A percentile compares a stretch with the other conserved stretches of the same genome.
Evolutionary conservation across 2,329 filamentous ascomycete genomes (phyloP).

Genomic region (Coniosporium tulheliwenetii): DNA sequence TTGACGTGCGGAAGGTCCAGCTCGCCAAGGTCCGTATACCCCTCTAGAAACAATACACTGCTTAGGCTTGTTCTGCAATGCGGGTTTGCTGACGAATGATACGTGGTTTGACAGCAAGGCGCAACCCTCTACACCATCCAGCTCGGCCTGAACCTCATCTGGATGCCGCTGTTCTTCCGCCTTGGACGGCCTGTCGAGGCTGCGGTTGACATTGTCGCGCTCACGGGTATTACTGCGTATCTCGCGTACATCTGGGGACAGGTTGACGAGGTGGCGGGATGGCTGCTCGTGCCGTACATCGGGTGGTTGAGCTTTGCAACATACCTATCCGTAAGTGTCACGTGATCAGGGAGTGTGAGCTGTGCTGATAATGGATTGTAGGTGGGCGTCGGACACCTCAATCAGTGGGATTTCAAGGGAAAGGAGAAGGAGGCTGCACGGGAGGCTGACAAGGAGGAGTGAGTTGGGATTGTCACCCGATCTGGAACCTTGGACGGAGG

Average conservation of each 20-base stretch:
- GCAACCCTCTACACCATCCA: constrained; percentile 76
- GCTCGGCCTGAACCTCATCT: constrained; percentile 68
- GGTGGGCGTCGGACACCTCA: constrained; percentile 22
- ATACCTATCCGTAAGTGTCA: constrained; percentile 50
- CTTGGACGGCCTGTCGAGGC: constrained; percentile 57
- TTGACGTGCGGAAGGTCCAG: constrained; percentile 36
- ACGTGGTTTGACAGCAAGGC: constrained; percentile 31
- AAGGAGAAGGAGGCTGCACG: constrained; percentile 7
- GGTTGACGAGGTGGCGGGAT: constrained; percentile 58
- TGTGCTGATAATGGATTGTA: not conserved
- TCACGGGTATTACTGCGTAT: constrained; percentile 58
- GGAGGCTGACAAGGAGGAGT: no score
- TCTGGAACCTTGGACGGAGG: no score
- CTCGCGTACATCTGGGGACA: constrained; percentile 61
- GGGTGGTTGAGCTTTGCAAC: constrained; percentile 79
- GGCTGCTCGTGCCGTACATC: constrained; percentile 65
- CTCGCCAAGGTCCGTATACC: constrained; percentile 34
- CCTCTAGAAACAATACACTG: not conserved
- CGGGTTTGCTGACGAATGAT: not conserved
- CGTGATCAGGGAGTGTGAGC: not conserved
- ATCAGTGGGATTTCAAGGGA: constrained; percentile 20
- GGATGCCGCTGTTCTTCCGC: constrained; percentile 91
- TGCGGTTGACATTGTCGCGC: constrained; percentile 55
- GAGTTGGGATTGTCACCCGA: no score
- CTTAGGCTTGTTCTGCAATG: no score